Base-by-base conservation (phyloP, 2,329 filamentous ascomycete genomes). In the Orbilia ellipsospora region DNA sequence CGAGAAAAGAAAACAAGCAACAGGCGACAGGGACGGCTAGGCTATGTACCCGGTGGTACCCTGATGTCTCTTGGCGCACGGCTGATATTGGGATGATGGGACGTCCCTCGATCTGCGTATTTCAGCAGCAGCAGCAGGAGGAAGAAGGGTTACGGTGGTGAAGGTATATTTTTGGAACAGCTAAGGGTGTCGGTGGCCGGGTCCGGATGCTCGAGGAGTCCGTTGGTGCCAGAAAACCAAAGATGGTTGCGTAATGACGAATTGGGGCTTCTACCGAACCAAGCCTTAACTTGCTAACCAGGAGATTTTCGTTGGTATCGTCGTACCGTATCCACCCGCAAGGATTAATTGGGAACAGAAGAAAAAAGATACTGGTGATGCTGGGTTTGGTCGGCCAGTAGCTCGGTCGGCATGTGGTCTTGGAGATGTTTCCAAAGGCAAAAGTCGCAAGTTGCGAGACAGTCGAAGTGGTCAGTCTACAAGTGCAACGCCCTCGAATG, bases 131-230 rank as follows among this genome's bases (percentile, higher is more conserved):
- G 56, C 26, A 56, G 61, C 50, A 45, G 51, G 15, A 51, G 48
- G 23, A 26, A 63, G 23, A 26, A 63, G 42, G 48, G 48, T 45
- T 18, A 42, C 51, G 23, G 20, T 42, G 45, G 16, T 12, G 48
- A 18, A 52, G 2, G 48, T 52, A 48, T 73, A 68, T 68, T 74
- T 74, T 74, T 74, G 63, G 70, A 74, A 67, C 63, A 59, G 57
- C 55, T 63, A 67, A 64, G 45, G 36, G 28, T 56, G 55, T 74
- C 61, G 70, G 57, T 57, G 56, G 31, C 55, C 70, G 70, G 70
- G 63, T 57, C 63, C 70, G 70, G 70, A 68, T 67, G 51, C 42
- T 44, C 16, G n/a, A 48, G 51, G 51, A 67, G 63, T 62, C 70
- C 70, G 70, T 44, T 48, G 31, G 28, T 50, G 61, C 52, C 45